Percentiles rank a stretch among this genome's conserved stretches.
phyloP scores from a whole-genome alignment of 2,329 filamentous ascomycete genomes.

The Alternaria arborescens region DNA sequence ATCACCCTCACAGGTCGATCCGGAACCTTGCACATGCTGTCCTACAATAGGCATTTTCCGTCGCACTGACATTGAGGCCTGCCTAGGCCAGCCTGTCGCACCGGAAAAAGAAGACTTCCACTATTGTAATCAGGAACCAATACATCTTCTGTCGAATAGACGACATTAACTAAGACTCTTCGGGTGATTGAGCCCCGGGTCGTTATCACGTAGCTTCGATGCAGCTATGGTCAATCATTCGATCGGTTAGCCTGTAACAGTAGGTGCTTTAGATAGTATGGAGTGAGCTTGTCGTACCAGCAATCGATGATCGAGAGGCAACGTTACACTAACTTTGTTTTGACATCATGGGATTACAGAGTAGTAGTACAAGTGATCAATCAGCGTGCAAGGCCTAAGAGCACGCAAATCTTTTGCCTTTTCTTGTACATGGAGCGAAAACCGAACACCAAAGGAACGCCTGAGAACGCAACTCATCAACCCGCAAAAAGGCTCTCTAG shows the following conservation, averaged over 20 bases:
- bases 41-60: background rate
- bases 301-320: background rate
- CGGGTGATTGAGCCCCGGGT: background rate
- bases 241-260: background rate
- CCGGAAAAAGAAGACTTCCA: background rate
- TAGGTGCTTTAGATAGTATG: too few relatives aligned
- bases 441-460: background rate
- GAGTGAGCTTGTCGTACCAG: background rate
- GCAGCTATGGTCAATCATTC: background rate
- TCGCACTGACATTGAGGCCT: background rate
- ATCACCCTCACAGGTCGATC: background rate
- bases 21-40: background rate
- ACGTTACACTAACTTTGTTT: slow-evolving; percentile 12
- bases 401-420: background rate
- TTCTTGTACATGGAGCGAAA: background rate
- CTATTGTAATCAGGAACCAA: background rate
- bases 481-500: background rate
- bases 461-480: background rate
- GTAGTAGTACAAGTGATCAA: background rate
- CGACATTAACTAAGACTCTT: background rate
- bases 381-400: background rate
- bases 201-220: background rate
- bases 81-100: background rate
- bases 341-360: background rate
- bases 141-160: background rate